Evolutionary conservation across 768 basidiomycete species (phyloP), one percentile per base, ranked within the genome.

Genomic region (Lanmaoa pseudosensibilis): DNA sequence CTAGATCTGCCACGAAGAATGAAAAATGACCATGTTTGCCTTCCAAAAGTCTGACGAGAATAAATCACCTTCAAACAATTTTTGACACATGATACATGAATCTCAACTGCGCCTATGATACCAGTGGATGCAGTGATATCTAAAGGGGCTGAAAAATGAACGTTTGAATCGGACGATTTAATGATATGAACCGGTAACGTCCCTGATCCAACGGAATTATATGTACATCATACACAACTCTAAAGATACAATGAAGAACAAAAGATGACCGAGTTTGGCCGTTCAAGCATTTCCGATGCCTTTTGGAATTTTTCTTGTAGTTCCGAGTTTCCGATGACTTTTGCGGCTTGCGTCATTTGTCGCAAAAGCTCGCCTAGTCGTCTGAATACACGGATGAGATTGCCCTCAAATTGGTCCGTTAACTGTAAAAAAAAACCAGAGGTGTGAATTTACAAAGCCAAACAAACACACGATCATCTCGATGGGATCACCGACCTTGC

Each of bases 391-490:
- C 97, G 89, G 68, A 98, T 99, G 27, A 99, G 80, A 55, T 89
- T 94, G 38, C 97, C 97, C 70, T 99, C 97, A 63, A 98, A 99
- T 57, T 94, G 91, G 70, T 96, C 94, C 6, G 94, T 94, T 66
- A 95, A 80, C 95, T 97, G 69, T 18, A 16, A 36, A 37, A 37
- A 39, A 33, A 38, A 51, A 15, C 36, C 32, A 11, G 39, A 7
- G 19, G 23, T 19, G 33, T 55, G 21, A 62, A 51, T 43, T 27
- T 33, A 33, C 51, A 11, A 18, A 50, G 38, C 34, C 23, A 9
- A 50, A 16, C 23, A 8, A 50, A 16, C 43, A 13, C 34, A 16
- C 25, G 19, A 18, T 12, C 9, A 18, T 50, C 16, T 41, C 4
- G 19, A 43, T 6, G 18, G 12, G 39, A 33, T 19, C n/a, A 60